A percentile compares a stretch with the other conserved stretches of the same genome.
Conservation (phyloP, 2,329 filamentous ascomycete genomes). For the Aspergillus sp. region DNA sequence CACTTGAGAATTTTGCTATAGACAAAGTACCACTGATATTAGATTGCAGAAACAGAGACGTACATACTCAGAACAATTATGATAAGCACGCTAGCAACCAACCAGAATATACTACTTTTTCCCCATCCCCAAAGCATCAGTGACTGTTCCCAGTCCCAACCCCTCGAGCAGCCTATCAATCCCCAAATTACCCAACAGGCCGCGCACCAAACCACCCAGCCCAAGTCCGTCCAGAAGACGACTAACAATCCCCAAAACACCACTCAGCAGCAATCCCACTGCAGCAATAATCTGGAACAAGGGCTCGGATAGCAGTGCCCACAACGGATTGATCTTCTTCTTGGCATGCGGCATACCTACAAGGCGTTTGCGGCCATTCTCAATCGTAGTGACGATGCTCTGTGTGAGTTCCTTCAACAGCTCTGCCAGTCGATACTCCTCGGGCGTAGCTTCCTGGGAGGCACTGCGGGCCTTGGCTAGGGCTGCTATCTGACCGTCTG, state of each 20-base stretch:
- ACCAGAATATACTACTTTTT: no score
- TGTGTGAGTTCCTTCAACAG: conserved; percentile 78
- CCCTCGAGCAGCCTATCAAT: conserved; percentile 47
- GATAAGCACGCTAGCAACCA: no score
- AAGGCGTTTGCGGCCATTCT: conserved; percentile 82
- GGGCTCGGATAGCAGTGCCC: conserved; percentile 68
- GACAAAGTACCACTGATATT: no score
- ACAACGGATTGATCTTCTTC: conserved; percentile 89
- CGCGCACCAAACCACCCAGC: conserved; percentile 74
- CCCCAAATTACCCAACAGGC: conserved; percentile 69
- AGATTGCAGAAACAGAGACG: no score
- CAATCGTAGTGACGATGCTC: conserved; percentile 75
- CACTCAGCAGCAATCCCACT: conserved; percentile 74
- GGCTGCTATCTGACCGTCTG: conserved; percentile 77
- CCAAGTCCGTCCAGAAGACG: conserved; percentile 75
- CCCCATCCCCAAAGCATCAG: conserved; percentile 30
- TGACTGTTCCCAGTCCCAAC: conserved; percentile 48
- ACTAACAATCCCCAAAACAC: conserved; percentile 80
- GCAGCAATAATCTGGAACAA: conserved; percentile 89
- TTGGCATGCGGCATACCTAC: conserved; percentile 90
- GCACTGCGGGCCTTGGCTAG: conserved; percentile 79
- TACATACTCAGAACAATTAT: no score
- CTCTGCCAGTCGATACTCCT: conserved; percentile 81
- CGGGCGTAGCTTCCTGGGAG: conserved; percentile 69
- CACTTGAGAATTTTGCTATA: no score